Base-by-base conservation (phyloP, 345 rosid species). In the Eucalyptus cloeziana region DNA sequence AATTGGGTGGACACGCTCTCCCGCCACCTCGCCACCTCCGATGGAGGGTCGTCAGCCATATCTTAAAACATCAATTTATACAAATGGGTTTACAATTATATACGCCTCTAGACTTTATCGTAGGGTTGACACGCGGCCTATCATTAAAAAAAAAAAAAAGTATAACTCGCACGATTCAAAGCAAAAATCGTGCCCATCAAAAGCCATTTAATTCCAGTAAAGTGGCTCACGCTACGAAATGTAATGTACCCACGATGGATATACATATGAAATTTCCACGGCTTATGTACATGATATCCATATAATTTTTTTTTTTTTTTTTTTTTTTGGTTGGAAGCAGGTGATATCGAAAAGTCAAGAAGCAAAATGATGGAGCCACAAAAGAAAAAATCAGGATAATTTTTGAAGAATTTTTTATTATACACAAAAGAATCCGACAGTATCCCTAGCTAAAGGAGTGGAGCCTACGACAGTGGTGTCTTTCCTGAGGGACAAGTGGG, bases 51-150 rank as follows among this genome's bases (percentile, higher is more conserved):
- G 21, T 64, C 76, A 14, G 33, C 8, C 37, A 8, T n/a, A 31
- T 1, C 10, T 14, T 4, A 16, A 16, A 64, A 16, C 10, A n/a
- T n/a, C 17, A 64, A 30, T n/a, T n/a, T 52, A 31, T n/a, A 30
- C 9, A 64, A 7, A 52, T 64, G 37, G 37, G 9, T 7, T 8
- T 64, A 7, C 37, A 30, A 64, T 4, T 64, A n/a, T n/a, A 4
- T n/a, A 64, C 5, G 0, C 37, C 37, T 4, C 8, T n/a, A 67
- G 19, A 1, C 10, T 14, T 67, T 67, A n/a, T n/a, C 19, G 0
- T 7, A 67, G 1, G 2, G 40, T 15, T 33, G 76, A 64, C 67
- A 58, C 1, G 1, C 2, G 2, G 2, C 58, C 5, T 58, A 27
- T 58, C 30, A 10, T 10, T 1, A 58, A 58, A 58, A 3, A 16